A percentile compares a stretch with the other conserved stretches of the same genome.
phyloP scores from a whole-genome alignment of 306 rosid genomes.

The Cajanus cajan region DNA sequence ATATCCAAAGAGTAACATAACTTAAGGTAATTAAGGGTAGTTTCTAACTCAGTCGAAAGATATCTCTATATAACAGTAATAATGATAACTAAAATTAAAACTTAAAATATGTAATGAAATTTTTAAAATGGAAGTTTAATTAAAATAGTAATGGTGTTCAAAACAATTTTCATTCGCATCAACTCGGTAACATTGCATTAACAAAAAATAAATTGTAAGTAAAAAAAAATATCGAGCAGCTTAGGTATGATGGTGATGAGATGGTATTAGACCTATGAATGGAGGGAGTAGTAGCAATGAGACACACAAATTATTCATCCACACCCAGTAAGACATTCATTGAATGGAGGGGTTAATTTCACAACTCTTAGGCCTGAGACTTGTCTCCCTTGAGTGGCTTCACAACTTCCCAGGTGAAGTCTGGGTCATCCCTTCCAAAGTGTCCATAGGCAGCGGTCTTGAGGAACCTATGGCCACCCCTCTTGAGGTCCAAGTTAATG shows the following conservation, averaged over 20 bases:
- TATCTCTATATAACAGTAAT: not conserved
- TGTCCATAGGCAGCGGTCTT: conserved; percentile 99
- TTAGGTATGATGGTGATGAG: conserved; percentile 24
- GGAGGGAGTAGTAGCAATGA: conserved; percentile 40
- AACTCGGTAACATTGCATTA: conserved; percentile 37
- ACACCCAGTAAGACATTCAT: conserved; percentile 34
- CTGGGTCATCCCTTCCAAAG: conserved; percentile 95
- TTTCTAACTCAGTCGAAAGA: too few relatives aligned
- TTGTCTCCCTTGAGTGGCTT: conserved; percentile 99
- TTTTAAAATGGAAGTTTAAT: too few relatives aligned
- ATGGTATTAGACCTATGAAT: conserved; percentile 15
- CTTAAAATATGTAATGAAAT: too few relatives aligned
- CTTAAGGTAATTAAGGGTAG: too few relatives aligned
- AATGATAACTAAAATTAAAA: not conserved
- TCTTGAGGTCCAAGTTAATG: conserved; percentile 90
- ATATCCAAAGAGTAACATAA: not conserved
- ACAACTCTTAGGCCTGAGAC: conserved; percentile 59
- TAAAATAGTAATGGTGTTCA: too few relatives aligned
- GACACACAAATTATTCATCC: conserved; percentile 62
- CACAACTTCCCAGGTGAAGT: conserved; percentile 98
- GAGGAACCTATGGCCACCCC: conserved; percentile 88
- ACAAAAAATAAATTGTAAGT: conserved; percentile 26
- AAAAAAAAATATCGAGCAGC: not conserved
- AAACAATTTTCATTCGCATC: conserved; percentile 28
- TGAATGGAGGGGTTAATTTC: conserved; percentile 20